phyloP scores from a whole-genome alignment of 1,284 basidiomycete species.

The Tylopilus orsonianus region DNA sequence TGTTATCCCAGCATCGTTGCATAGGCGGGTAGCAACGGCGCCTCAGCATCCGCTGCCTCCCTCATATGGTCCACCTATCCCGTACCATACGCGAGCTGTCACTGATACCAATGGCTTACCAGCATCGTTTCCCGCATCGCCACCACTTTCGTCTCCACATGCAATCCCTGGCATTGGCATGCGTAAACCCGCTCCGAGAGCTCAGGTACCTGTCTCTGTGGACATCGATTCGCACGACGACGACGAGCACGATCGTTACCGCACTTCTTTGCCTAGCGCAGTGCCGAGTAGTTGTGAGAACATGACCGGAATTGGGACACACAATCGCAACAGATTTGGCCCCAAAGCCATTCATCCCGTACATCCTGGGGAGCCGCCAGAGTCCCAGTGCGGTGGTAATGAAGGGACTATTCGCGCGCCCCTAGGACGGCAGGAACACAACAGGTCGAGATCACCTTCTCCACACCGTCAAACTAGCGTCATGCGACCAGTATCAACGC shows the following conservation, averaged over 20 bases:
- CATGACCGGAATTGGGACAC: slow-evolving; percentile 64
- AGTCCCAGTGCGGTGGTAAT: slow-evolving; percentile 12
- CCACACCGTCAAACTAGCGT: slow-evolving; percentile 26
- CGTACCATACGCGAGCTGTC: slow-evolving; percentile 21
- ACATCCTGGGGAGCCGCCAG: slow-evolving; percentile 10
- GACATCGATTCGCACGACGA: slow-evolving; percentile 41
- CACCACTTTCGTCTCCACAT: slow-evolving; percentile 27
- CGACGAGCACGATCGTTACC: slow-evolving; percentile 35
- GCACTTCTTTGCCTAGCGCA: slow-evolving; percentile 49
- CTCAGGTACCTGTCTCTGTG: slow-evolving; percentile 62
- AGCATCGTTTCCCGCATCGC: slow-evolving; percentile 19
- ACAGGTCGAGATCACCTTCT: slow-evolving; percentile 30
- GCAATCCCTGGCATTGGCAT: slow-evolving; percentile 33
- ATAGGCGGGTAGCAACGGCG: slow-evolving; percentile 32
- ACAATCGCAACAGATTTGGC: slow-evolving; percentile 28
- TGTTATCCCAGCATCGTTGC: slow-evolving; percentile 31
- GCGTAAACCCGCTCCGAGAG: slow-evolving; percentile 58
- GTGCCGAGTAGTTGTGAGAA: slow-evolving; percentile 51
- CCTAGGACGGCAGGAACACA: slow-evolving; percentile 14
- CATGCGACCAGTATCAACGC: slow-evolving; percentile 33
- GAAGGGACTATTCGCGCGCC: slow-evolving; percentile 17
- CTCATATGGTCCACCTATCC: slow-evolving; percentile 17
- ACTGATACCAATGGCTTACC: slow-evolving; percentile 25
- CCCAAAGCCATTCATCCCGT: slow-evolving; percentile 21
- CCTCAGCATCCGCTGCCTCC: slow-evolving; percentile 31